phyloP scores from a whole-genome alignment of 2,329 filamentous ascomycete genomes.

The Monascus ruber region DNA sequence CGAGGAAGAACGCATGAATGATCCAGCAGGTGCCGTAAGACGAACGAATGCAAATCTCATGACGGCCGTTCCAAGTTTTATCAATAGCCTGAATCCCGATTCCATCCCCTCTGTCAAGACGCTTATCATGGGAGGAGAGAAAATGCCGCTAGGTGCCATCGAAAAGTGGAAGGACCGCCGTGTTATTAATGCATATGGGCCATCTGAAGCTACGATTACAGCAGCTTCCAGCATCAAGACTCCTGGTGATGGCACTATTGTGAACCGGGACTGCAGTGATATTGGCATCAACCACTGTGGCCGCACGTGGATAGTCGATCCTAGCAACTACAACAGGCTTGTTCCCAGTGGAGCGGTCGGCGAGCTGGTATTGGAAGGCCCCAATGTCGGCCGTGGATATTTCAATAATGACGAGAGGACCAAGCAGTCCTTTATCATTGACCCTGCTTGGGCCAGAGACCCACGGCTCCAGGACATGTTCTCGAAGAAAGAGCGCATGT shows the following conservation, averaged over 20 bases:
- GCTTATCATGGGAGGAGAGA: conserved; percentile 36
- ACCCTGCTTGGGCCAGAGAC: conserved; percentile 20
- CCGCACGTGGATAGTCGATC: conserved; percentile 30
- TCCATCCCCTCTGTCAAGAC: conserved; percentile 34
- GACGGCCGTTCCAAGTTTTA: conserved; percentile 50
- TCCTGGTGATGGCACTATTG: conserved; percentile 16
- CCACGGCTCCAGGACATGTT: conserved; percentile 11
- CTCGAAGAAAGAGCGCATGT: conserved; percentile 19
- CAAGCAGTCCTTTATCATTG: conserved; percentile 20
- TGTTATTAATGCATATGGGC: conserved; percentile 36
- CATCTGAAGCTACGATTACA: conserved; percentile 31
- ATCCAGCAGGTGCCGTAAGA: conserved; percentile 41
- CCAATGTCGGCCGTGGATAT: conserved; percentile 35
- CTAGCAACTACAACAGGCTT: conserved; percentile 23
- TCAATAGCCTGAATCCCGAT: conserved; percentile 34
- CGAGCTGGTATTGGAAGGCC: conserved; percentile 38
- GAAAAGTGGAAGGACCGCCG: conserved; percentile 33
- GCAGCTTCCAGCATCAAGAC: conserved; percentile 21
- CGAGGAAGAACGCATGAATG: conserved; percentile 37
- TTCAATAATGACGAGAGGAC: conserved; percentile 27
- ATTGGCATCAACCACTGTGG: conserved; percentile 27
- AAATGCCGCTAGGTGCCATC: conserved; percentile 30
- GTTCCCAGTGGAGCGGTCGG: conserved; percentile 36
- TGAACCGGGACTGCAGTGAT: conserved; percentile 17
- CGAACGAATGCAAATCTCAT: conserved; percentile 42